Conservation (phyloP, 768 basidiomycete genomes). For the Leccinum imitatum region DNA sequence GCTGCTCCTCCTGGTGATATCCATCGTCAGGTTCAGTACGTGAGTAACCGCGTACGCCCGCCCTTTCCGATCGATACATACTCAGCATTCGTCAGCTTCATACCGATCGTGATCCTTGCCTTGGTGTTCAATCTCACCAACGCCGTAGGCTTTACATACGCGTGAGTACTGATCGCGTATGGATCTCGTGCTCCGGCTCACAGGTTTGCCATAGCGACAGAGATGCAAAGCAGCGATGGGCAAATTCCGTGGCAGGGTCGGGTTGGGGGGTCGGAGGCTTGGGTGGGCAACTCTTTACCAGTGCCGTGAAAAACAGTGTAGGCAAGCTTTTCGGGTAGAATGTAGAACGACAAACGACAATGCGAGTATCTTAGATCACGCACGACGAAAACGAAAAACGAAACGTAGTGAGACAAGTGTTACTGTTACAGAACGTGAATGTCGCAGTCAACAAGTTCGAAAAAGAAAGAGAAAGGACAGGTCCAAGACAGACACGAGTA, state of each 20-base stretch:
- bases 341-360: constrained; percentile 12
- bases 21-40: constrained; percentile 86
- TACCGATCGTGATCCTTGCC: constrained; percentile 93
- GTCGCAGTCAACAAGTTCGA: constrained; percentile 13
- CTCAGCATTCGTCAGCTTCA: constrained; percentile 55
- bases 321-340: constrained; percentile 67
- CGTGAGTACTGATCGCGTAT: constrained; percentile 48
- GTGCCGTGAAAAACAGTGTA: constrained; percentile 80
- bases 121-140: constrained; percentile 96
- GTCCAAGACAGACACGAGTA: constrained; percentile 30
- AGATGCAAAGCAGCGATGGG: constrained; percentile 93
- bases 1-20: constrained; percentile 84
- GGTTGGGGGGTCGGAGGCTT: constrained; percentile 80
- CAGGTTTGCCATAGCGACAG: constrained; percentile 56
- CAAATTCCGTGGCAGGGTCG: constrained; percentile 65
- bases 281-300: constrained; percentile 80
- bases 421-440: constrained; percentile 34
- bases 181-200: constrained; percentile 13
- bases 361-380: constrained; percentile 9
- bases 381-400: constrained; percentile 6
- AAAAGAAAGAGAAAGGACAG: not conserved
- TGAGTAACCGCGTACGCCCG: constrained; percentile 40
- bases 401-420: constrained; percentile 10
- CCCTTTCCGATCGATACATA: constrained; percentile 6
- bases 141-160: constrained; percentile 95